A percentile compares a stretch with the other conserved stretches of the same genome.
phyloP scores from a whole-genome alignment of 179 eudicot genomes.

The Beta macrorhiza region DNA sequence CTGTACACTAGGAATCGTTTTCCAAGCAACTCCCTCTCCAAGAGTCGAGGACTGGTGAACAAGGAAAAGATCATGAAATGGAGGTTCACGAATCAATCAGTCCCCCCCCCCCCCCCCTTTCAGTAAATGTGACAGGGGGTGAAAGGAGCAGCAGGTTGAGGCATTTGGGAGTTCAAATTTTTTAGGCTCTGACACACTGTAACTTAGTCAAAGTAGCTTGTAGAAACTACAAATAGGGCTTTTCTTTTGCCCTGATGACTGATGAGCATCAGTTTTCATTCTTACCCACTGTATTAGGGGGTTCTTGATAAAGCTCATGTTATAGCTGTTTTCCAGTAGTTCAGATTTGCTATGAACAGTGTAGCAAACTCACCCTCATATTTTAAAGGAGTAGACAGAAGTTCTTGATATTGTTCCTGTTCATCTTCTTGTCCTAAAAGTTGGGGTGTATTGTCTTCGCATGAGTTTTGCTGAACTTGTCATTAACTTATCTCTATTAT shows the following conservation, averaged over 20 bases:
- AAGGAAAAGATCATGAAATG: neutral
- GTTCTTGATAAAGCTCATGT: slow-evolving; percentile 4
- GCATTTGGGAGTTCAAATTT: slow-evolving; percentile 3
- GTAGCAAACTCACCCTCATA: slow-evolving; percentile 15
- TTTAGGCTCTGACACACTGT: slow-evolving; percentile 29
- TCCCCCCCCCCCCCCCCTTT: neutral
- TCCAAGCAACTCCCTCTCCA: neutral
- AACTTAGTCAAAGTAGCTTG: slow-evolving; percentile 17
- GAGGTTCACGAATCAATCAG: neutral
- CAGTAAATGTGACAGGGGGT: neutral
- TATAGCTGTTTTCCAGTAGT: neutral
- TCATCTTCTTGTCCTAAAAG: too few species aligned
- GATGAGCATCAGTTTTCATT: slow-evolving; percentile 14
- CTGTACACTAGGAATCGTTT: slow-evolving; percentile 8
- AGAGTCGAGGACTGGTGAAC: neutral
- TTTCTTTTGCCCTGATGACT: neutral
- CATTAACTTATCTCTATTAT: too few species aligned
- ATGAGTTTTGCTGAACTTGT: too few species aligned
- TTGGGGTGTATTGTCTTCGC: too few species aligned
- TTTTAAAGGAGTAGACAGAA: slow-evolving; percentile 1
- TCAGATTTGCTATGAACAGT: neutral
- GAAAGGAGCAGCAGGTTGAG: slow-evolving; percentile 4
- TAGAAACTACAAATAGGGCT: slow-evolving; percentile 9
- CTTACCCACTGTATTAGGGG: neutral
- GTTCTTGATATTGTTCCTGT: neutral